Evolutionary conservation across 345 rosid genomes (phyloP), one percentile per base, ranked within the genome.

Genomic region (Orychophragmus violaceus): DNA sequence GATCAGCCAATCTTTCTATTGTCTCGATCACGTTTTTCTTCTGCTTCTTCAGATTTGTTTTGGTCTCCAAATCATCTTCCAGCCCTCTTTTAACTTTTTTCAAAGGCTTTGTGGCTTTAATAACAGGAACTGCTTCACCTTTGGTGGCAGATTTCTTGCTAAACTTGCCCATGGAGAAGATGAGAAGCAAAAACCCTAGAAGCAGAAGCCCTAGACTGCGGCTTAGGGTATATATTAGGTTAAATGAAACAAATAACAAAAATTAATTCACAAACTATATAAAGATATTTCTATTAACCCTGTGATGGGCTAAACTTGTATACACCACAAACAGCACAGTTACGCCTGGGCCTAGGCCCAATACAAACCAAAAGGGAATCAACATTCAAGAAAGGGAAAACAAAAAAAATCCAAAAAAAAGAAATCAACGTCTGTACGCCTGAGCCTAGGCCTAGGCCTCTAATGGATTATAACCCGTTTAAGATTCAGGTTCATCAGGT

Each of bases 21-120:
- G 66, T 69, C 64, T 79, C 79, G 5, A 44, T 76, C 36, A 74
- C 75, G n/a, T 76, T 70, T 24, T 22, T 71, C 84, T 85, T 87
- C 78, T 74, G 85, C 81, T 79, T 89, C 81, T 83, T 85, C 0
- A 71, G 76, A 75, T 55, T 58, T n/a, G 73, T 78, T 55, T 60
- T 52, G 79, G 80, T 80, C 59, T 71, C 80, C 7, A 73, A 16
- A 7, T 69, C 76, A 62, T 76, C 82, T 60, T 79, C 86, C 5
- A 80, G 76, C 14, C 78, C 84, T 69, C 90, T 83, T 69, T 80
- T 86, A 56, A 72, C 79, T 76, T 82, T 76, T 74, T 64, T 76
- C 51, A 45, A 71, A 12, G 81, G 64, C 61, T 69, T 77, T 0
- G 74, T 24, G 10, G 64, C 60, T 36, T 50, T 49, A 61, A 77